Evolutionary conservation across 352 stramenopile genomes (phyloP).

Genomic region (Phytophthora pluvialis): DNA sequence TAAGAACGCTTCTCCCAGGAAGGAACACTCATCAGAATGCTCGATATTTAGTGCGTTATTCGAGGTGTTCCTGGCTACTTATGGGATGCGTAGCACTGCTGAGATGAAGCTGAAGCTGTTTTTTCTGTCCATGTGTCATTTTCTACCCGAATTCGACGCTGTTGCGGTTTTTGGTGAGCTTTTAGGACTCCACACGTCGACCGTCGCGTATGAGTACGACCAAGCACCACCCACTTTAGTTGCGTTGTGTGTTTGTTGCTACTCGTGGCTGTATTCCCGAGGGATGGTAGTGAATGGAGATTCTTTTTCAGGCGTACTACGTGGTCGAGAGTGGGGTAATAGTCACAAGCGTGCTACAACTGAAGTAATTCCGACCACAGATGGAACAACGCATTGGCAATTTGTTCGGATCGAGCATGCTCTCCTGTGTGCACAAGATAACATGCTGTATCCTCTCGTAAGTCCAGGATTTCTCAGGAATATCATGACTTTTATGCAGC

Average conservation of each 20-base stretch:
- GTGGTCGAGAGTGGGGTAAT: slow-evolving; percentile 2
- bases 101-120: slow-evolving; percentile 73
- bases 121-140: slow-evolving; percentile 66
- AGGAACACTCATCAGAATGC: slow-evolving; percentile 9
- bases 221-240: slow-evolving; percentile 56
- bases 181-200: slow-evolving; percentile 50
- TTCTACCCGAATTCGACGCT: slow-evolving; percentile 53
- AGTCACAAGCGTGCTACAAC: not conserved
- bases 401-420: slow-evolving; percentile 62
- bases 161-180: slow-evolving; percentile 75
- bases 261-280: slow-evolving; percentile 67
- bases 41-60: slow-evolving; percentile 58
- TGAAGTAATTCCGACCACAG: slow-evolving; percentile 21
- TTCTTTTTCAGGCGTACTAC: slow-evolving; percentile 19
- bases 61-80: slow-evolving; percentile 53
- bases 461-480: slow-evolving; percentile 65
- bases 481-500: slow-evolving; percentile 53
- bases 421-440: slow-evolving; percentile 70
- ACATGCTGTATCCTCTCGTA: slow-evolving; percentile 73
- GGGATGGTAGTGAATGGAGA: slow-evolving; percentile 65
- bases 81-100: slow-evolving; percentile 56
- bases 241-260: slow-evolving; percentile 58
- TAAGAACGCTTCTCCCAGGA: slow-evolving; percentile 34
- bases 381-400: slow-evolving; percentile 59
- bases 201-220: slow-evolving; percentile 37